Base-by-base conservation (phyloP, 179 eudicot genomes). In the Actinidia arguta region DNA sequence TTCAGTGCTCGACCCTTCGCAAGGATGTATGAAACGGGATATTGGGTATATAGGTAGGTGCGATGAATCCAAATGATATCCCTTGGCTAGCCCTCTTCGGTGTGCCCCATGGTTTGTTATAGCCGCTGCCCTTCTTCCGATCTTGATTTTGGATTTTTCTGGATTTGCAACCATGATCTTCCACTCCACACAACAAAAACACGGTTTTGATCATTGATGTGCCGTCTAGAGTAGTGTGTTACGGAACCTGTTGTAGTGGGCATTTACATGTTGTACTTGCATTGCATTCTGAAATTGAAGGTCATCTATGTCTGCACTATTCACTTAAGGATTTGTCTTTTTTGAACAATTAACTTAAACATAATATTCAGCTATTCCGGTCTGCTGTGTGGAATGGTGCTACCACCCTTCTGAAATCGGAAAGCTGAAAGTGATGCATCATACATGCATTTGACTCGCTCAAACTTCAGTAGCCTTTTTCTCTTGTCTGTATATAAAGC, bases 371-470 rank as follows among this genome's bases (percentile, higher is more conserved):
- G 6, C 27, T 61, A n/a, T 39, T 68, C 48, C 5, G 50, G 73
- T 68, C 16, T 39, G 14, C 50, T 68, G 36, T 48, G 73, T 42
- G 73, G 73, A 18, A 39, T 14, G n/a, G n/a, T 39, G 50, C 7
- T 22, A 24, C 20, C 16, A 6, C 58, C 58, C 42, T 48, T 50
- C 76, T 11, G 39, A 25, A 73, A 50, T 47, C 39, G 24, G 56
- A 72, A 47, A 50, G 36, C 42, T 73, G 76, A 73, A 50, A 50
- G 58, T 73, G 76, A 73, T 73, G 24, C 42, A 14, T 22, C 50
- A 24, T 39, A 50, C 75, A n/a, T 48, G 76, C 55, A 46, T 72
- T 69, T 7, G 31, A 31, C 75, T 73, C 76, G n/a, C 76, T 68
- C 18, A 39, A 36, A 16, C 18, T 17, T 39, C 50, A 14, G 7